Base-by-base conservation (phyloP, 2,329 filamentous ascomycete genomes). In the Neoscytalidium dimidiatum region DNA sequence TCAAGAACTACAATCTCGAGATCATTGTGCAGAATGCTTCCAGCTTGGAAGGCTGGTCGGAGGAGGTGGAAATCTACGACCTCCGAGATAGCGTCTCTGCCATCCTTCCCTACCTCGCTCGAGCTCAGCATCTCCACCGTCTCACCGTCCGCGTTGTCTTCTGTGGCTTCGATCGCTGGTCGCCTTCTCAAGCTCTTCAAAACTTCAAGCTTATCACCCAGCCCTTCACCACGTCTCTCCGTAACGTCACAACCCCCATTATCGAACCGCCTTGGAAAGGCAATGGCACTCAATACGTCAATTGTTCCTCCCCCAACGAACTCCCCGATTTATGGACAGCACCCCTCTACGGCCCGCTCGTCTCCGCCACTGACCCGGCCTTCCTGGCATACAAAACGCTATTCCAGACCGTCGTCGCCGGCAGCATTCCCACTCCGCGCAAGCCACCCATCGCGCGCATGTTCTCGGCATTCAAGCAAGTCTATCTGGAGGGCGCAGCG, bases 21-120 rank as follows among this genome's bases (percentile, higher is more conserved):
- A 75, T 77, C 7, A 43, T 72, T 11, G 68, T 76, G 0, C 72
- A 76, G 49, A 74, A 74, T 21, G 38, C 14, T 44, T 3, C 23
- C 21, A 13, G n/a, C 6, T 11, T 29, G 38, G 29, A 38, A 13
- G 11, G 19, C n/a, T 77, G 73, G 73, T 71, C 75, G 31, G 73
- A 75, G 62, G 74, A 77, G 56, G 74, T 77, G 1, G 74, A 77
- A 57, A 69, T 77, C 31, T 77, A 77, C 63, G 74, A 77, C 58
- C 72, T 76, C 9, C 69, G 74, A 65, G 56, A 60, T 28, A 60
- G 56, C 56, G 29, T 60, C 41, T 44, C 23, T 5, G 56, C 56
- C 26, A 60, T 60, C 38, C 38, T 60, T 1, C 56, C 56, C 29
- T 60, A 60, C 41, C 56, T 60, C 21, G 26, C 56, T 1, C 56